phyloP scores from a whole-genome alignment of 495 filamentous ascomycete genomes.

The Penicillium bialowiezense region DNA sequence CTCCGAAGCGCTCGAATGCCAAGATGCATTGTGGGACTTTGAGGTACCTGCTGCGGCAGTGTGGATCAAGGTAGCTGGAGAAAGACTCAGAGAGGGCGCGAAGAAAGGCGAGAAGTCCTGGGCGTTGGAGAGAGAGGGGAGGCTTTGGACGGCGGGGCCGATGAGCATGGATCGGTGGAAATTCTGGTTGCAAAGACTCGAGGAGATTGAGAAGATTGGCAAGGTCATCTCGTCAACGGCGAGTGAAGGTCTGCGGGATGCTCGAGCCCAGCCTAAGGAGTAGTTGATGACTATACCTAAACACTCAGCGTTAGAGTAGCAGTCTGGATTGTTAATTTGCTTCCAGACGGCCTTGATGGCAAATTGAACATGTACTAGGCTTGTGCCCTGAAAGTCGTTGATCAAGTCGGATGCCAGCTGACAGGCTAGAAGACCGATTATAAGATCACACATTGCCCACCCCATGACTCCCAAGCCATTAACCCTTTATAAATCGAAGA shows the following conservation, averaged over 20 bases:
- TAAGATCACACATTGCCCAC: not conserved
- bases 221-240: slow-evolving; percentile 2
- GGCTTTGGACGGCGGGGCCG: slow-evolving; percentile 6
- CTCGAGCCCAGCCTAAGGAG: not conserved
- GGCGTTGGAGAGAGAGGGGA: slow-evolving; percentile 7
- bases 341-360: not conserved
- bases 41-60: slow-evolving; percentile 8
- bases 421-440: not conserved
- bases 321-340: not conserved
- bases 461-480: slow-evolving; percentile 3
- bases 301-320: not conserved
- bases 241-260: not conserved
- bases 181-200: slow-evolving; percentile 3
- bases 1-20: slow-evolving; percentile 6
- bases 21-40: slow-evolving; percentile 8
- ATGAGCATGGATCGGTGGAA: slow-evolving; percentile 11
- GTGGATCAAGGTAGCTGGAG: slow-evolving; percentile 7
- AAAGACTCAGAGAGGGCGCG: slow-evolving; percentile 7
- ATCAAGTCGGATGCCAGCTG: not conserved
- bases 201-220: slow-evolving; percentile 5
- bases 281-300: not conserved
- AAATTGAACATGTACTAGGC: not conserved
- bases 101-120: slow-evolving; percentile 8
- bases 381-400: not conserved
- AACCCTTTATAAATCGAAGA: not conserved